Conservation (phyloP, 305 asterid genomes). For the Fraxinus baroniana region DNA sequence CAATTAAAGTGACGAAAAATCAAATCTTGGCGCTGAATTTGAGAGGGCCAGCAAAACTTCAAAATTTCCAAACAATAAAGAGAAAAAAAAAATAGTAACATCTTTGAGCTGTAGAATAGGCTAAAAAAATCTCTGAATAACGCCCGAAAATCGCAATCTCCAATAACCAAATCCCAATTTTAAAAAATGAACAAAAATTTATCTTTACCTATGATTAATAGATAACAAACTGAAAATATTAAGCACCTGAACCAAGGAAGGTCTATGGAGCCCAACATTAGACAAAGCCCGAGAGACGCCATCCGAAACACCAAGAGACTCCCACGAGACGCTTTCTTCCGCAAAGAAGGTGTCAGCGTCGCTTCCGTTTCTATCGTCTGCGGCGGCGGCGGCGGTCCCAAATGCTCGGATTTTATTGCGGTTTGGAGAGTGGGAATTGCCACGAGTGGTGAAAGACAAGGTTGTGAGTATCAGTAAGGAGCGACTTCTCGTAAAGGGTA, state of each 20-base stretch:
- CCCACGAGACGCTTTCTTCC: slow-evolving; percentile 75
- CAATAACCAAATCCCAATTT: slow-evolving; percentile 10
- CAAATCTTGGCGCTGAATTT: background rate
- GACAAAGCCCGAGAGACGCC: slow-evolving; percentile 56
- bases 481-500: slow-evolving; percentile 21
- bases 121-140: background rate
- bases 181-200: slow-evolving; percentile 1
- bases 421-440: slow-evolving; percentile 24
- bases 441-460: slow-evolving; percentile 26
- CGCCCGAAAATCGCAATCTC: slow-evolving; percentile 9
- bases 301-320: slow-evolving; percentile 75
- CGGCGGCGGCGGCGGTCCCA: slow-evolving; percentile 37
- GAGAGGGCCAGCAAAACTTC: background rate
- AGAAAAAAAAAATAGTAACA: background rate
- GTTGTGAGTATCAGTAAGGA: slow-evolving; percentile 26
- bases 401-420: slow-evolving; percentile 41
- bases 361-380: slow-evolving; percentile 17
- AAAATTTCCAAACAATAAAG: background rate
- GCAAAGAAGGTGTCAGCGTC: slow-evolving; percentile 70
- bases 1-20: background rate
- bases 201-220: background rate
- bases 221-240: background rate
- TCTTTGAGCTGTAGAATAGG: background rate
- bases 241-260: slow-evolving; percentile 84
- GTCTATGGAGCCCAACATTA: slow-evolving; percentile 66